A percentile compares a stretch with the other conserved stretches of the same genome.
Conservation (phyloP, 192 early-diverging fungal genomes). For the Coemansia sp. region DNA sequence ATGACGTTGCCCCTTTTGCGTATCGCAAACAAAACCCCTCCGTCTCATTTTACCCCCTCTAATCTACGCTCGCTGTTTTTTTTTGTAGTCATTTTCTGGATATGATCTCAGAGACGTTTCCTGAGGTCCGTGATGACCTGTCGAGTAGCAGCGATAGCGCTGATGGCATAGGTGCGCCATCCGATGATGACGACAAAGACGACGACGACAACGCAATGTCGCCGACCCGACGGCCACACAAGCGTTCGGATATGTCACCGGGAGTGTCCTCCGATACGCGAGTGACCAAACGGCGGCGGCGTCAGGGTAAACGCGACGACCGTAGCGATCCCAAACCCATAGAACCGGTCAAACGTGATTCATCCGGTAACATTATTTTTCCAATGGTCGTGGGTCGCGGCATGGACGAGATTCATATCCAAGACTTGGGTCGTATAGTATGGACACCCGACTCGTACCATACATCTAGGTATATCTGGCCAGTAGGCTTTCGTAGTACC, state of each 20-base stretch:
- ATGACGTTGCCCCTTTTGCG: too few relatives aligned
- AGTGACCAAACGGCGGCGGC: slow-evolving; percentile 44
- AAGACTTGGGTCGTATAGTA: slow-evolving; percentile 60
- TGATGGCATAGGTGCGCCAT: background rate
- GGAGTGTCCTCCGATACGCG: background rate
- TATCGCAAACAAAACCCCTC: background rate
- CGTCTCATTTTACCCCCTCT: background rate
- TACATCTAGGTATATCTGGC: slow-evolving; percentile 69
- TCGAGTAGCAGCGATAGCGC: slow-evolving; percentile 20
- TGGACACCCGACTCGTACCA: slow-evolving; percentile 65
- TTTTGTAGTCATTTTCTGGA: slow-evolving; percentile 49
- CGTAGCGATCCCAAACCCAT: slow-evolving; percentile 61
- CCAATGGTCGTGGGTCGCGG: slow-evolving; percentile 64
- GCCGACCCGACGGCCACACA: background rate
- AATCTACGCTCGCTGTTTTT: background rate
- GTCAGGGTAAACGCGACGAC: slow-evolving; percentile 59
- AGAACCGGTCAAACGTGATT: slow-evolving; percentile 56
- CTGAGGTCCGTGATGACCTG: slow-evolving; percentile 40
- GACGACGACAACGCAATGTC: background rate
- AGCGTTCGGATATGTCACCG: background rate
- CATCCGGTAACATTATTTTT: slow-evolving; percentile 55
- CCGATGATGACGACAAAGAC: slow-evolving; percentile 3
- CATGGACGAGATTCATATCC: slow-evolving; percentile 62
- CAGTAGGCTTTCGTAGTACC: slow-evolving; percentile 66
- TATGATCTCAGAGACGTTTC: slow-evolving; percentile 43